These are phyloP conservation scores for Cutaneotrichosporon sp. DNA, from an alignment of 1,284 basidiomycete genomes.

Conservation along the genomic window DNA sequence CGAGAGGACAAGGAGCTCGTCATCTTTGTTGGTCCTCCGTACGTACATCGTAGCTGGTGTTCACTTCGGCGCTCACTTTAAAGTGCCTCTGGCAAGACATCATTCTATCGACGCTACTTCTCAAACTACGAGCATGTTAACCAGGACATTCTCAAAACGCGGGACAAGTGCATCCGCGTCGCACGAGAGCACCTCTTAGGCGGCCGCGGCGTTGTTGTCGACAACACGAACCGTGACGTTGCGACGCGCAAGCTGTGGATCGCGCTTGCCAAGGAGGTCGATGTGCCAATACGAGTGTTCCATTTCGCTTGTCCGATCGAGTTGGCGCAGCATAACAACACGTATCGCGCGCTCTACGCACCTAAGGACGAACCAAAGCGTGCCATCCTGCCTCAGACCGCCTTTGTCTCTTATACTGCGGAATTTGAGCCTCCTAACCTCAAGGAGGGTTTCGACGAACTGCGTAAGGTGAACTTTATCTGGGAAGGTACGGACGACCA, in stretches of 20 bases:
- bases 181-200: conserved; percentile 57
- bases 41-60: conserved; percentile 10
- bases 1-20: conserved; percentile 58
- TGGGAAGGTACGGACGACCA: conserved; percentile 72
- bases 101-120: conserved; percentile 70
- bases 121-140: conserved; percentile 75
- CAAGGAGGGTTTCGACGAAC: conserved; percentile 69
- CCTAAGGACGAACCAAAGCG: conserved; percentile 46
- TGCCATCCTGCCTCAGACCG: conserved; percentile 60
- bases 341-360: conserved; percentile 64
- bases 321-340: conserved; percentile 82
- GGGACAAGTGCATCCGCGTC: conserved; percentile 67
- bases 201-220: conserved; percentile 69
- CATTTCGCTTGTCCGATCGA: conserved; percentile 65
- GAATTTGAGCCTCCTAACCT: conserved; percentile 62
- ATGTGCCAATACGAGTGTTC: conserved; percentile 63
- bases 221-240: conserved; percentile 77
- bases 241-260: conserved; percentile 66
- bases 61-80: not conserved
- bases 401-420: conserved; percentile 59
- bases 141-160: conserved; percentile 68
- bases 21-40: conserved; percentile 79
- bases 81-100: conserved; percentile 73
- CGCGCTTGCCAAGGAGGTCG: conserved; percentile 57
- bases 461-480: conserved; percentile 70